These are phyloP conservation scores for Hyaloperonospora brassicae DNA, from an alignment of 352 stramenopile species.

Conservation along the genomic window DNA sequence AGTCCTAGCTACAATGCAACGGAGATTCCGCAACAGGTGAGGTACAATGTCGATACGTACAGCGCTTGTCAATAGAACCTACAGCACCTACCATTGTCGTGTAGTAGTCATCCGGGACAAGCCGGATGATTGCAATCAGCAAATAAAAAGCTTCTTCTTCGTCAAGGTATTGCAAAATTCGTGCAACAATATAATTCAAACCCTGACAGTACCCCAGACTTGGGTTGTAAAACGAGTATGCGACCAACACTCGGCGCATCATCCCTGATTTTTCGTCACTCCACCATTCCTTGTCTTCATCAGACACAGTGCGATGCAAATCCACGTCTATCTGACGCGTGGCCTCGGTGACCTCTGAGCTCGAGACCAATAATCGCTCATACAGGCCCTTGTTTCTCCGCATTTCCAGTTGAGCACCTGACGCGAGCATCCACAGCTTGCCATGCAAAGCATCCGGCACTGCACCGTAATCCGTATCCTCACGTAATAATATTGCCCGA, in stretches of 20 bases:
- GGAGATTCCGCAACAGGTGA: conserved; percentile 6
- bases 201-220: conserved; percentile 82
- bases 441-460: conserved; percentile 67
- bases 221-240: conserved; percentile 77
- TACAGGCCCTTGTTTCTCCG: conserved; percentile 48
- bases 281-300: conserved; percentile 57
- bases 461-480: conserved; percentile 52
- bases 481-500: conserved; percentile 50
- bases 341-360: conserved; percentile 56
- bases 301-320: conserved; percentile 60
- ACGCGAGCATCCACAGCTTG: conserved; percentile 76
- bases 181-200: conserved; percentile 82
- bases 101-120: conserved; percentile 84
- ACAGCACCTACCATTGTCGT: conserved; percentile 65
- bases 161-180: conserved; percentile 53
- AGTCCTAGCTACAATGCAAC: conserved; percentile 47
- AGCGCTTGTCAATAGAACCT: not conserved
- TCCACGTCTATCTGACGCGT: conserved; percentile 82
- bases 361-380: conserved; percentile 36
- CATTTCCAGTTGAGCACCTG: conserved; percentile 63
- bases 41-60: not conserved
- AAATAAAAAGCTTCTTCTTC: conserved; percentile 83
- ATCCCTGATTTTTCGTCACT: conserved; percentile 57
- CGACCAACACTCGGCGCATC: conserved; percentile 77
- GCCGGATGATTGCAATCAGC: conserved; percentile 63